Evolutionary conservation across 176 grass and related monocot species (phyloP), one percentile per base, ranked within the genome.

Genomic region (Tuctoria greenei): DNA sequence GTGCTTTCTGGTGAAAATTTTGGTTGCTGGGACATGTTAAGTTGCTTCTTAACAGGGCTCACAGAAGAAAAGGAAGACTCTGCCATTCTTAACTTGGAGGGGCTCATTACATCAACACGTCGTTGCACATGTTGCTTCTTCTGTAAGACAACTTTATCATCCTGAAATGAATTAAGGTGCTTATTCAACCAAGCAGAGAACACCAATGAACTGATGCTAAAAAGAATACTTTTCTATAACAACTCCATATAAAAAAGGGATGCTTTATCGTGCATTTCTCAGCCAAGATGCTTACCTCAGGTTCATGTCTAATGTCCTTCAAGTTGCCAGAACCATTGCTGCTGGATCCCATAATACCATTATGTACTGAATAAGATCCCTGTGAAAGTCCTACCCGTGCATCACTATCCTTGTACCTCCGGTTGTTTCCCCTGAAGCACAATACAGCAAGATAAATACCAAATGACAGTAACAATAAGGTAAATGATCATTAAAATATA

Each of bases 1-100:
- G 79, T 34, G 39, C 51, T 73, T 88, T 86, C 86, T 76, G 77
- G 47, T 15, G 67, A 77, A 28, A 74, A 54, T 75, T 93, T 97
- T 81, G 65, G 83, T 69, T 82, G 94, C 60, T 77, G 89, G 38
- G 77, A 64, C 21, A 81, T 25, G 43, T 61, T 73, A 31, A 58
- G 67, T 67, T 69, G 74, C 69, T 91, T 91, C 79, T 91, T 91
- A 80, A 76, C 67, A 78, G 71, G 69, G 65, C 79, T 79, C 45
- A 61, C 45, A 84, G 88, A 88, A 69, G 93, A 83, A 86, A 75
- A 51, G 17, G 82, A 85, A 76, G 86, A 86, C 23, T 88, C 89
- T 0, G 31, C 70, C 70, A 80, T 83, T 74, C 72, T 90, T 66
- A 66, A 77, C 64, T 83, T 88, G 39, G 85, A 79, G 24, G 69